phyloP scores from a whole-genome alignment of 441 rosid species.

The Pelargonium myrrhifolium region DNA sequence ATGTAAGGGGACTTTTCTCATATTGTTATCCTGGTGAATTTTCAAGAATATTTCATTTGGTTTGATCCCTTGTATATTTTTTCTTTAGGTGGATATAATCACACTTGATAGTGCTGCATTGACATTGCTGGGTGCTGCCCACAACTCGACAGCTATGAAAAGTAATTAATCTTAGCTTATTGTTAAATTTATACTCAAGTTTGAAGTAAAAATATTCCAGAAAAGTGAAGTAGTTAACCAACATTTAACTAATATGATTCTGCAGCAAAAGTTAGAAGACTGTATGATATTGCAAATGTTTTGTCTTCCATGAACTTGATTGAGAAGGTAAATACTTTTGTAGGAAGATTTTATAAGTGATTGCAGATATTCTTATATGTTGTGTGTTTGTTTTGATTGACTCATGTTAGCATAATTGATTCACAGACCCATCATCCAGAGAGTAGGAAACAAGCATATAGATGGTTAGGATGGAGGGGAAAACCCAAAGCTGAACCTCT shows the following conservation, averaged over 20 bases:
- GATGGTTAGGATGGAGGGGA: conserved; percentile 70
- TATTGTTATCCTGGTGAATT: conserved; percentile 1
- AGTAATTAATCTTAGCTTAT: conserved; percentile 32
- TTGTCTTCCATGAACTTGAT: conserved; percentile 66
- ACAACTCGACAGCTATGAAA: conserved; percentile 54
- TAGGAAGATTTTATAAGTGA: neutral
- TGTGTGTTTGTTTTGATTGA: conserved; percentile 7
- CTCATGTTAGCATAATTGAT: conserved; percentile 13
- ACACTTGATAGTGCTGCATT: conserved; percentile 64
- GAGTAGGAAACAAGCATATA: conserved; percentile 68
- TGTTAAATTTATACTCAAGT: neutral
- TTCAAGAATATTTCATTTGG: conserved; percentile 4
- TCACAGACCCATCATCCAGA: conserved; percentile 65
- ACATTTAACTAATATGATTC: conserved; percentile 12
- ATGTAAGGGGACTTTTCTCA: conserved; percentile 39
- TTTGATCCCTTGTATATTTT: conserved; percentile 8
- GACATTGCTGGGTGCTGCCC: conserved; percentile 51
- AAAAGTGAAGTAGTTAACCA: conserved; percentile 4
- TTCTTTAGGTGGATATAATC: conserved; percentile 46
- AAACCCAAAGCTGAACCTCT: conserved; percentile 22
- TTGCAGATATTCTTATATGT: neutral
- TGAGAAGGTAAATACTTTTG: conserved; percentile 51
- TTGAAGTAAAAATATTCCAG: neutral
- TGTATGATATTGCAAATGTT: conserved; percentile 85
- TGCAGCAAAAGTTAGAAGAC: conserved; percentile 80